These are phyloP conservation scores for Synchytrium microbalum DNA, from an alignment of 371 early-diverging fungal species.

Conservation along the genomic window DNA sequence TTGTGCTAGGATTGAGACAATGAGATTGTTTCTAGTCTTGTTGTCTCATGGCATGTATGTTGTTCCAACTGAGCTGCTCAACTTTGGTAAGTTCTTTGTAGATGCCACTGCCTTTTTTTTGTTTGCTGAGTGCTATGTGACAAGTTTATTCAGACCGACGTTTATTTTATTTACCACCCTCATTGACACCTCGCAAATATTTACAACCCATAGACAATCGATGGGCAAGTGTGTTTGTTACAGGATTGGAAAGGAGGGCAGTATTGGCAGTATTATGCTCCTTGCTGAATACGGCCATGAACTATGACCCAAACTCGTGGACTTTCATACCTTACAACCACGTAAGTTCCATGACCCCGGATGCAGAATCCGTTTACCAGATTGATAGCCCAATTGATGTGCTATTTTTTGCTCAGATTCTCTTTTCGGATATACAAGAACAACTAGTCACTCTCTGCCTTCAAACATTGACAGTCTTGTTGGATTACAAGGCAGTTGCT, in stretches of 20 bases:
- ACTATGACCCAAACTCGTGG: constrained; percentile 79
- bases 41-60: constrained; percentile 73
- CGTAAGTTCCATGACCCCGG: constrained; percentile 14
- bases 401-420: constrained; percentile 22
- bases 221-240: constrained; percentile 20
- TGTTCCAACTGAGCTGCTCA: constrained; percentile 49
- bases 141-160: background rate
- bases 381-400: background rate
- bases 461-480: constrained; percentile 57
- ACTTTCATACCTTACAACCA: constrained; percentile 74
- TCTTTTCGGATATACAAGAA: constrained; percentile 62
- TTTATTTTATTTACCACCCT: too few relatives aligned
- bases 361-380: background rate
- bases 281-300: constrained; percentile 66
- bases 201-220: constrained; percentile 17
- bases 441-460: constrained; percentile 59
- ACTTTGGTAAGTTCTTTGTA: background rate
- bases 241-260: constrained; percentile 56
- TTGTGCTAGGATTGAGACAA: constrained; percentile 61
- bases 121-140: background rate
- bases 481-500: constrained; percentile 40
- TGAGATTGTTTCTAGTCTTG: constrained; percentile 65
- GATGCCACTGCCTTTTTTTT: background rate
- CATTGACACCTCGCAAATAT: too few relatives aligned
- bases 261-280: constrained; percentile 71